phyloP scores from a whole-genome alignment of 805 yeast species.

The Zygosaccharomyces kombuchaensis region DNA sequence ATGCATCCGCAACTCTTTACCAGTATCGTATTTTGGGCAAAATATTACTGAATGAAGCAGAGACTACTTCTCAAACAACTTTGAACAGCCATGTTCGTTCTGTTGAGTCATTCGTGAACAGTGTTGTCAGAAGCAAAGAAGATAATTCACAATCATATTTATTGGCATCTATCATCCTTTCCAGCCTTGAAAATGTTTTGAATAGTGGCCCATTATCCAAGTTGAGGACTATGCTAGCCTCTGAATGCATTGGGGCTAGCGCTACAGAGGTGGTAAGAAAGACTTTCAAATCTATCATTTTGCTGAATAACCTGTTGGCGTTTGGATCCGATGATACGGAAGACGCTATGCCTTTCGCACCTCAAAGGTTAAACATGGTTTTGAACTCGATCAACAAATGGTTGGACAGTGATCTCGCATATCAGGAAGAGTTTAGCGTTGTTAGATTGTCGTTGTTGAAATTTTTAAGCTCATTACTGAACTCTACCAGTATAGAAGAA shows the following conservation, averaged over 20 bases:
- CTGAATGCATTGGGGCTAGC: constrained; percentile 58
- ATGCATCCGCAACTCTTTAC: constrained; percentile 27
- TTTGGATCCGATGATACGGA: constrained; percentile 22
- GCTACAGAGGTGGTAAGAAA: constrained; percentile 38
- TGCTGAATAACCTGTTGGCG: constrained; percentile 43
- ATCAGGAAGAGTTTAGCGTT: constrained; percentile 49
- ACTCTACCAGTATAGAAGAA: constrained; percentile 37
- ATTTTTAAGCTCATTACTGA: constrained; percentile 35
- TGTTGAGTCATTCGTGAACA: constrained; percentile 35
- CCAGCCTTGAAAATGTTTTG: constrained; percentile 36
- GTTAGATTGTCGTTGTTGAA: constrained; percentile 50
- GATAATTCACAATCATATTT: constrained; percentile 33
- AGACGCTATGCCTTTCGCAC: constrained; percentile 46
- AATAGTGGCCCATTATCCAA: constrained; percentile 42
- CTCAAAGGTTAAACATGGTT: constrained; percentile 62
- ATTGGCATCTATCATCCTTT: constrained; percentile 34
- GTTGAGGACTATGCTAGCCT: constrained; percentile 54
- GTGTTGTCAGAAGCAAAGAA: constrained; percentile 29
- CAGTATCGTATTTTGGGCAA: constrained; percentile 35
- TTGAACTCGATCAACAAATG: constrained; percentile 50
- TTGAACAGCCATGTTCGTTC: constrained; percentile 26
- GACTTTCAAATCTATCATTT: constrained; percentile 46
- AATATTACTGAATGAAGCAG: constrained; percentile 33
- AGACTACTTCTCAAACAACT: constrained; percentile 21
- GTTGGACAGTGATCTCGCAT: constrained; percentile 60